A percentile compares a stretch with the other conserved stretches of the same genome.
Evolutionary conservation across 495 filamentous ascomycete genomes (phyloP).

Genomic region (Neurospora tetraspora): DNA sequence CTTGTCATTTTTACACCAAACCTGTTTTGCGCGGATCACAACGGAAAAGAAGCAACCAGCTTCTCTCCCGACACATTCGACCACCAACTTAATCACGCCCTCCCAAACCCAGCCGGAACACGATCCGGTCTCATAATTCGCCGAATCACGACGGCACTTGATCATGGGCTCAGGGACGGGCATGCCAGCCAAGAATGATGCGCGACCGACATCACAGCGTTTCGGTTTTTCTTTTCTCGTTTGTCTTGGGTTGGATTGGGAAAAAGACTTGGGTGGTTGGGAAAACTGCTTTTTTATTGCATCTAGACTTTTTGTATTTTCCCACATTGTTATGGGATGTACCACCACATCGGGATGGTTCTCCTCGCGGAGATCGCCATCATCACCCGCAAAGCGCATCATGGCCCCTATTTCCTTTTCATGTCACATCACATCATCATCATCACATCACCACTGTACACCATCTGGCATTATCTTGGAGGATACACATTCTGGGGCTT

Average conservation of each 20-base stretch:
- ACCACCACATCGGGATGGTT: not conserved
- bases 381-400: not conserved
- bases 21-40: constrained; percentile 8
- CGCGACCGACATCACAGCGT: not conserved
- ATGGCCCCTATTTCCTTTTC: constrained; percentile 1
- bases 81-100: constrained; percentile 4
- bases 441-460: constrained; percentile 2
- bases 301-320: constrained; percentile 36
- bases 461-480: constrained; percentile 8
- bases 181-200: constrained; percentile 6
- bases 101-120: constrained; percentile 1
- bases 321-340: constrained; percentile 9
- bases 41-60: constrained; percentile 7
- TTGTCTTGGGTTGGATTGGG: constrained; percentile 20
- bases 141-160: not conserved
- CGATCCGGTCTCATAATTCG: not conserved
- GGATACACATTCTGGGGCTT: not conserved
- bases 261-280: constrained; percentile 24
- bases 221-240: constrained; percentile 11
- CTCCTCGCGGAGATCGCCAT: constrained; percentile 1
- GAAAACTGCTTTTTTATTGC: constrained; percentile 29
- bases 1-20: constrained; percentile 6
- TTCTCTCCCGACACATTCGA: constrained; percentile 5
- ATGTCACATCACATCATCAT: constrained; percentile 4
- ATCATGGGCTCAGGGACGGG: not conserved